These are phyloP conservation scores for Hypoxylon sp. DNA, from an alignment of 2,329 filamentous ascomycete genomes.

Conservation along the genomic window DNA sequence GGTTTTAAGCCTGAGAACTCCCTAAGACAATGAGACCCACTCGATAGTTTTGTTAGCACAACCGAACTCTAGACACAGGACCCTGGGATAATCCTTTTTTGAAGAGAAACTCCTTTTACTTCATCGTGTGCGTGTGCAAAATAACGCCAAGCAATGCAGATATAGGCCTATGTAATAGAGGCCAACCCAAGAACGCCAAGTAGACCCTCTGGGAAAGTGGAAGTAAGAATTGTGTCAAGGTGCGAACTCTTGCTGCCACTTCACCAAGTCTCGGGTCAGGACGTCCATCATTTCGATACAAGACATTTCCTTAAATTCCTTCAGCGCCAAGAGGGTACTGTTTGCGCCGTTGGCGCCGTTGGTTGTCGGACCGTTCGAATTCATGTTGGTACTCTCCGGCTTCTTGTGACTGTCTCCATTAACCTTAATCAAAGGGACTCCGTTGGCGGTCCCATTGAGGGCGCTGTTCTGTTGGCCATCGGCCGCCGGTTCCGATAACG, in stretches of 20 bases:
- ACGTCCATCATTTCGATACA: slow-evolving; percentile 94
- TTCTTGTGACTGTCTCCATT: slow-evolving; percentile 55
- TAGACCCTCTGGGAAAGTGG: slow-evolving; percentile 13
- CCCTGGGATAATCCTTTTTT: slow-evolving; percentile 18
- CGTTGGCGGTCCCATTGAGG: slow-evolving; percentile 55
- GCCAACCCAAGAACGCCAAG: slow-evolving; percentile 37
- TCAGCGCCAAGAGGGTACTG: slow-evolving; percentile 52
- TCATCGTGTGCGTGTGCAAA: slow-evolving; percentile 15
- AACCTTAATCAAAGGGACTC: slow-evolving; percentile 53
- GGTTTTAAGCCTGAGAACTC: slow-evolving; percentile 13
- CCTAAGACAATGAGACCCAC: slow-evolving; percentile 18
- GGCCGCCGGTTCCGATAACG: slow-evolving; percentile 60
- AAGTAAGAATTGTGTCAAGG: slow-evolving; percentile 48
- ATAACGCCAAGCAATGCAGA: slow-evolving; percentile 49
- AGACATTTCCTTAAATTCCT: slow-evolving; percentile 80
- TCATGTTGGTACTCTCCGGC: slow-evolving; percentile 28
- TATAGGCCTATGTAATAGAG: slow-evolving; percentile 32
- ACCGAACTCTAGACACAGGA: slow-evolving; percentile 22
- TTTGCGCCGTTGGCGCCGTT: slow-evolving; percentile 53
- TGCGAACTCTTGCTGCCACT: slow-evolving; percentile 84
- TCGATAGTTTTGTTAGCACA: slow-evolving; percentile 34
- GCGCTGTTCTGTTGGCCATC: slow-evolving; percentile 60
- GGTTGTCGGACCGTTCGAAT: slow-evolving; percentile 51
- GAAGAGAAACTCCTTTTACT: slow-evolving; percentile 19
- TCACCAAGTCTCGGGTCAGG: slow-evolving; percentile 82